A percentile compares a stretch with the other conserved stretches of the same genome.
These are phyloP conservation scores for Tausonia pullulans DNA, from an alignment of 1,284 basidiomycete genomes.

Conservation along the genomic window DNA sequence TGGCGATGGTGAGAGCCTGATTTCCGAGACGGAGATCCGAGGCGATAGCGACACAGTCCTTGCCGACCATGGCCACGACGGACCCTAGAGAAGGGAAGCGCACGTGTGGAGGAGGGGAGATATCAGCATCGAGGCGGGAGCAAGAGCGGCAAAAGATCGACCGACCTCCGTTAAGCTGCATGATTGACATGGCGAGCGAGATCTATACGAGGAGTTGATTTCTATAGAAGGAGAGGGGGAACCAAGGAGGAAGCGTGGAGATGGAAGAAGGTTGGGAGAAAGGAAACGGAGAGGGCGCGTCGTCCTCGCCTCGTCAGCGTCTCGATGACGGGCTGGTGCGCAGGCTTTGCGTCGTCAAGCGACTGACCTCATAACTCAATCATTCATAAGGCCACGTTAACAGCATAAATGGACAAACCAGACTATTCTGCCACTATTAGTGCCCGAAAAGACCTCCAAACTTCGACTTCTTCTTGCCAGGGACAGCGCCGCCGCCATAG, in stretches of 20 bases:
- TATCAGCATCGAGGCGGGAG: neutral
- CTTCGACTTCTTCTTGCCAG: too few species aligned
- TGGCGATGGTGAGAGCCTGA: constrained; percentile 76
- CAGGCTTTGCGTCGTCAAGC: too few species aligned
- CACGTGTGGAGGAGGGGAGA: neutral
- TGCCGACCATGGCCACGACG: constrained; percentile 97
- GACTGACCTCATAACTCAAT: too few species aligned
- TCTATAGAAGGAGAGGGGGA: too few species aligned
- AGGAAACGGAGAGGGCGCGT: too few species aligned
- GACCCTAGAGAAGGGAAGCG: constrained; percentile 49
- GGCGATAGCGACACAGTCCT: constrained; percentile 98
- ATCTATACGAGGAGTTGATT: neutral
- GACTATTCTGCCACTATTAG: too few species aligned
- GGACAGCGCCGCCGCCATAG: too few species aligned
- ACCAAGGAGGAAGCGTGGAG: neutral
- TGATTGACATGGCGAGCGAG: constrained; percentile 10
- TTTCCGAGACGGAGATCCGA: constrained; percentile 88
- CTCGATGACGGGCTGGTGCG: too few species aligned
- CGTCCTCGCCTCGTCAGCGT: too few species aligned
- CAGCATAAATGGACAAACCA: too few species aligned
- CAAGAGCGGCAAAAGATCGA: neutral
- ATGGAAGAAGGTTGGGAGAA: neutral
- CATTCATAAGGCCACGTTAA: too few species aligned
- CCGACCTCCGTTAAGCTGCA: constrained; percentile 17
- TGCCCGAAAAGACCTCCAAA: too few species aligned